A percentile compares a stretch with the other conserved stretches of the same genome.
Evolutionary conservation across 2,329 filamentous ascomycete species (phyloP).

Genomic region (Raffaelea deltoideospora): DNA sequence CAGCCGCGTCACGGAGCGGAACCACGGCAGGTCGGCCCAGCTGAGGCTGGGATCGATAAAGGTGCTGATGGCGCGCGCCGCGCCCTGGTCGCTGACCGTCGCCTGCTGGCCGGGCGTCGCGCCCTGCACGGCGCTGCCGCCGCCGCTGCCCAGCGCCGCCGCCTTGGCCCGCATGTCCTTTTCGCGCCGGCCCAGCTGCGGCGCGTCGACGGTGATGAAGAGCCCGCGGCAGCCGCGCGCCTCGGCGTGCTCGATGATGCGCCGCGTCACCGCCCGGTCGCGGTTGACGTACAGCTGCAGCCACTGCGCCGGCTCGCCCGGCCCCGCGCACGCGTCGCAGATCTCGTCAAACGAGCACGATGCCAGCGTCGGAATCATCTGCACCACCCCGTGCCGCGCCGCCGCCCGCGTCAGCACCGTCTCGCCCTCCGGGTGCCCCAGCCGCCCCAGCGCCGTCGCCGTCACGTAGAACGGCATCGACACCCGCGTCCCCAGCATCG

Average conservation of each 20-base stretch:
- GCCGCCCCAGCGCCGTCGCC: conserved; percentile 86
- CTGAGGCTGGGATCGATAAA: conserved; percentile 93
- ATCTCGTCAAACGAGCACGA: conserved; percentile 98
- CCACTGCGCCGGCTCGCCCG: conserved; percentile 74
- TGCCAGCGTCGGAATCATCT: conserved; percentile 97
- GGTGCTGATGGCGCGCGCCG: conserved; percentile 82
- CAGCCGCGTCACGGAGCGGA: conserved; percentile 78
- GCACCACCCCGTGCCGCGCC: conserved; percentile 73
- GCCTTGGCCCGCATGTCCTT: conserved; percentile 98
- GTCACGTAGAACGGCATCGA: conserved; percentile 92
- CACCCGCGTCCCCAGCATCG: conserved; percentile 79
- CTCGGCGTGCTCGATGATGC: conserved; percentile 86
- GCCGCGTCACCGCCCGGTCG: conserved; percentile 76
- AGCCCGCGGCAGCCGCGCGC: conserved; percentile 81
- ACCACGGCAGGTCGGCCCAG: conserved; percentile 94
- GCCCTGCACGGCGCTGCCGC: conserved; percentile 70
- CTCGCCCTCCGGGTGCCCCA: conserved; percentile 87
- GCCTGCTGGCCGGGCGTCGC: conserved; percentile 58
- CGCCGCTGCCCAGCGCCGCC: conserved; percentile 44
- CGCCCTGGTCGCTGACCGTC: conserved; percentile 81
- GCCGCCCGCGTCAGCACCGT: conserved; percentile 78
- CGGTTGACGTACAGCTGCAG: conserved; percentile 97
- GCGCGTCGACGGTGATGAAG: conserved; percentile 97
- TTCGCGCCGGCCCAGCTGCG: conserved; percentile 83
- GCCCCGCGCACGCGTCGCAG: conserved; percentile 57